These are phyloP conservation scores for Komagataella phaffii DNA, from an alignment of 805 yeast species.

Conservation along the genomic window DNA sequence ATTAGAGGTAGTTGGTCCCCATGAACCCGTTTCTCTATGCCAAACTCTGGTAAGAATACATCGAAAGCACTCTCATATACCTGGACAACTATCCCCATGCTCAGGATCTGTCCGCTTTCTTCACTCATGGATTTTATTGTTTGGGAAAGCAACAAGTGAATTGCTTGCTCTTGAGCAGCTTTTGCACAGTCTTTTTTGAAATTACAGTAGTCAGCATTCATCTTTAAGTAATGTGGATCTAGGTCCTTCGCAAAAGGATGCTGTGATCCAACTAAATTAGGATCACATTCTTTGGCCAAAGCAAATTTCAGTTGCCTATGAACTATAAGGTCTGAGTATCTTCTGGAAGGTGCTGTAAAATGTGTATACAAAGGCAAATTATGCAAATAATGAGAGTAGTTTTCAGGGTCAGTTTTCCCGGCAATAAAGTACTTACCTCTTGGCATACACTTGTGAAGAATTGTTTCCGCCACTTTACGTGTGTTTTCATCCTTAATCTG, in stretches of 20 bases:
- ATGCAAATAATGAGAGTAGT: slow-evolving; percentile 65
- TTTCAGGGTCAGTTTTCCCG: slow-evolving; percentile 73
- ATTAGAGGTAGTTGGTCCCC: slow-evolving; percentile 91
- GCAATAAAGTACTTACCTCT: slow-evolving; percentile 84
- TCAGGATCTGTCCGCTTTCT: slow-evolving; percentile 66
- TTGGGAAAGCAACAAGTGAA: slow-evolving; percentile 75
- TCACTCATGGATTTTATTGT: slow-evolving; percentile 64
- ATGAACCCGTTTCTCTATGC: slow-evolving; percentile 90
- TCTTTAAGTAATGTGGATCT: slow-evolving; percentile 46
- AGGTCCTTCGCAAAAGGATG: slow-evolving; percentile 29
- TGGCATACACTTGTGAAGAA: slow-evolving; percentile 68
- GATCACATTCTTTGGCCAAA: slow-evolving; percentile 26
- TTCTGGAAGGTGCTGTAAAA: slow-evolving; percentile 81
- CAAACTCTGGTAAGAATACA: slow-evolving; percentile 82
- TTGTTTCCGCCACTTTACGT: slow-evolving; percentile 65
- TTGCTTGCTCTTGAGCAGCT: slow-evolving; percentile 88
- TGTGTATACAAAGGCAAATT: slow-evolving; percentile 84
- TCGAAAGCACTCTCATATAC: slow-evolving; percentile 96
- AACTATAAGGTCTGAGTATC: slow-evolving; percentile 86
- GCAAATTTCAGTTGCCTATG: slow-evolving; percentile 80
- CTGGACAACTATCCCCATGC: slow-evolving; percentile 79
- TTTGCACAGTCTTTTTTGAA: slow-evolving; percentile 92
- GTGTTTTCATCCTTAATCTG: slow-evolving; percentile 44
- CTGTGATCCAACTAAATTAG: slow-evolving; percentile 4
- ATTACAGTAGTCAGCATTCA: slow-evolving; percentile 84